Base-by-base conservation (phyloP, 495 filamentous ascomycete genomes). In the Penicillium bovifimosum region DNA sequence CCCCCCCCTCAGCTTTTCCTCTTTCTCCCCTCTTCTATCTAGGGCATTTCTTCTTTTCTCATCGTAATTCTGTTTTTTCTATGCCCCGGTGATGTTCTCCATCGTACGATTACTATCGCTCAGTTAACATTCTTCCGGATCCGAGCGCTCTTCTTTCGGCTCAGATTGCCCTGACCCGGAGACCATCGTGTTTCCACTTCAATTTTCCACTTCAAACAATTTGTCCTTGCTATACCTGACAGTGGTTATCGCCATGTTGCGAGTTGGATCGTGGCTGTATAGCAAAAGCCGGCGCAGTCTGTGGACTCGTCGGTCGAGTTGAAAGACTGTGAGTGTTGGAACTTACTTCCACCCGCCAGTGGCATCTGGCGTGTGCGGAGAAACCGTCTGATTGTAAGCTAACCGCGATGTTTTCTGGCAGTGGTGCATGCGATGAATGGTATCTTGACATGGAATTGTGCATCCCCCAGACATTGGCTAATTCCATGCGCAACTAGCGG, bases 361-460 rank as follows among this genome's bases (percentile, higher is more conserved):
- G n/a, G n/a, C 14, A 11, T 11, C 17, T 6, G 2, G n/a, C n/a
- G n/a, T n/a, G n/a, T 5, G 6, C 27, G 31, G 35, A 9, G 16
- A 43, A 9, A 52, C 17, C 18, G 26, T 38, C 16, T 5, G 9
- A 26, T 29, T 57, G 61, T 48, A 60, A 56, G 41, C 58, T 65
- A 46, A 58, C 62, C 17, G 48, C n/a, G 46, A 14, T 43, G 27
- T 36, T 32, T 41, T 41, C 50, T 45, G 38, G 35, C 41, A 86
- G 85, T 88, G 56, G 77, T 83, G 55, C 73, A 85, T 60, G 84
- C 84, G 32, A 74, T 87, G 75, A 69, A 68, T 67, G 79, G 82
- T 83, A 73, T 46, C 64, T 34, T 41, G 43, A 10, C 13, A n/a
- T 39, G 24, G 29, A 32, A 46, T 32, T 47, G 38, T 45, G 7